Conservation (phyloP, 495 filamentous ascomycete species). For the Cercophora sp. region DNA sequence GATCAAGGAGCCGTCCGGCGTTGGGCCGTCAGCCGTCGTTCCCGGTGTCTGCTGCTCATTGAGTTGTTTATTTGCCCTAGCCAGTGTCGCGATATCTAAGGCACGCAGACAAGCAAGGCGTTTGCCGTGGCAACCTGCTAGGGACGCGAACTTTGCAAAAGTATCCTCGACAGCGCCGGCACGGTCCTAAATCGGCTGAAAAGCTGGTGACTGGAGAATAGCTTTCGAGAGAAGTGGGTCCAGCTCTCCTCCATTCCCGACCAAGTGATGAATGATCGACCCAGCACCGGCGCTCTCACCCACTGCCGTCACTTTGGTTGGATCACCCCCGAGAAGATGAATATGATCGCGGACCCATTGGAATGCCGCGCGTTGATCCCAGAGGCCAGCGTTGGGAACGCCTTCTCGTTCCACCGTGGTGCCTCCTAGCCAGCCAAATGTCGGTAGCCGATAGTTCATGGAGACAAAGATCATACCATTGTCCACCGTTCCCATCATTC, state of each 20-base stretch:
- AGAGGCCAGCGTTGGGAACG: conserved; percentile 46
- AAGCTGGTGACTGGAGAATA: conserved; percentile 48
- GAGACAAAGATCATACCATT: conserved; percentile 55
- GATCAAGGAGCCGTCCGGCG: conserved; percentile 43
- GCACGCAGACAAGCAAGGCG: conserved; percentile 42
- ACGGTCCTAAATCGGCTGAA: conserved; percentile 39
- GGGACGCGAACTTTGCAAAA: conserved; percentile 41
- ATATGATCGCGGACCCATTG: conserved; percentile 69
- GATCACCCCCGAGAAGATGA: conserved; percentile 62
- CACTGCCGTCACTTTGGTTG: conserved; percentile 58
- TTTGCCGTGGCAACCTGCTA: conserved; percentile 44
- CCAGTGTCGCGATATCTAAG: conserved; percentile 31
- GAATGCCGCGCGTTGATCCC: conserved; percentile 50
- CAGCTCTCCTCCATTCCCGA: conserved; percentile 49
- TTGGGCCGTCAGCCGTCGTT: conserved; percentile 42
- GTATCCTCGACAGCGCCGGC: conserved; percentile 32
- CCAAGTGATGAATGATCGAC: conserved; percentile 63
- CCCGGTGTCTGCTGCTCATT: conserved; percentile 32
- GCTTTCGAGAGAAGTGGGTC: conserved; percentile 45
- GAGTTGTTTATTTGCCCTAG: conserved; percentile 38
- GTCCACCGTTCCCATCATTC: conserved; percentile 43
- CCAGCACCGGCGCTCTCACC: conserved; percentile 67
- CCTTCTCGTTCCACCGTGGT: conserved; percentile 44
- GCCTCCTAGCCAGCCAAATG: conserved; percentile 54
- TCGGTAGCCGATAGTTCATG: conserved; percentile 59